Conservation (phyloP, 306 rosid species). For the Aeschynomene evenia region DNA sequence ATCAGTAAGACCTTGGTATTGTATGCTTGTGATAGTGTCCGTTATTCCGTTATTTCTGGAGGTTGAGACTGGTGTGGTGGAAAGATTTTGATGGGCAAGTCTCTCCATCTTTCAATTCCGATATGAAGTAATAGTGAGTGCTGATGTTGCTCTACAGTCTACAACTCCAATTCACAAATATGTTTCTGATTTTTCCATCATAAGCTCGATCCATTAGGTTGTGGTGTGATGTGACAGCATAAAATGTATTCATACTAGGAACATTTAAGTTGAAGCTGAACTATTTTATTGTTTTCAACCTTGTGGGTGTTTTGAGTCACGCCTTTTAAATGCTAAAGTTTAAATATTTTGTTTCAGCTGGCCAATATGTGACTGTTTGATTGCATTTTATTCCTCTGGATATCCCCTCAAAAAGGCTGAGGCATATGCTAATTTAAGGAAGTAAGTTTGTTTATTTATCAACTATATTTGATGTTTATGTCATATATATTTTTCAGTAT, state of each 20-base stretch:
- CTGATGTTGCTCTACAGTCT: conserved; percentile 9
- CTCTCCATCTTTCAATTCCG: neutral
- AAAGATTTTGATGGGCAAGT: conserved; percentile 3
- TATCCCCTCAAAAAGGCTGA: conserved; percentile 92
- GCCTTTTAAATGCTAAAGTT: conserved; percentile 23
- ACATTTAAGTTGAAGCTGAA: neutral
- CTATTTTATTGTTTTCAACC: conserved; percentile 20
- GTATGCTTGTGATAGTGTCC: neutral
- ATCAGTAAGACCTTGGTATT: neutral
- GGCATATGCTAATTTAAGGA: conserved; percentile 88
- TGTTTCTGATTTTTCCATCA: neutral
- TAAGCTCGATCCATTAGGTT: neutral
- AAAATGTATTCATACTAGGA: conserved; percentile 11
- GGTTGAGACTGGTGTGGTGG: conserved; percentile 6
- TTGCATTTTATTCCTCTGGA: conserved; percentile 91
- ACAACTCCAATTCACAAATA: conserved; percentile 16
- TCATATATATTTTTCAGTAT: conserved; percentile 17
- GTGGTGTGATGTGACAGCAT: conserved; percentile 5
- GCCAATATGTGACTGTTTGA: conserved; percentile 95
- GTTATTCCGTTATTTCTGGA: neutral
- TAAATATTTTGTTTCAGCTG: conserved; percentile 65
- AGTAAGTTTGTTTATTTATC: conserved; percentile 59
- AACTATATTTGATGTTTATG: conserved; percentile 27
- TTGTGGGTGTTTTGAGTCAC: neutral
- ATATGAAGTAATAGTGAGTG: neutral